Base-by-base conservation (phyloP, 441 rosid species). In the Adansonia madagascariensis region DNA sequence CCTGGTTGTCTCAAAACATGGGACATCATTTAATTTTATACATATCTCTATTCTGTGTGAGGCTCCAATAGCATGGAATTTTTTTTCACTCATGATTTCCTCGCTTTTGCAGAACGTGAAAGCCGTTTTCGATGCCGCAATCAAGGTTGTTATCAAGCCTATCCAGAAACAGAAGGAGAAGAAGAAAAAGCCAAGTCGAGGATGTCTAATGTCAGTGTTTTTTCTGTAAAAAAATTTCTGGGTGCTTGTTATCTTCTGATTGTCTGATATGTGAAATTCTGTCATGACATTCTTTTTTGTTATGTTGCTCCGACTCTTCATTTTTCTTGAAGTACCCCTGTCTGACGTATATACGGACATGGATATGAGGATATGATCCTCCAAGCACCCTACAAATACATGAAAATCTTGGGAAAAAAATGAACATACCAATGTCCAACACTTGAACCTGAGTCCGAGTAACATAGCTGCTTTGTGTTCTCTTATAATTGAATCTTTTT, bases 81-180 rank as follows among this genome's bases (percentile, higher is more conserved):
- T 56, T 56, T 66, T 72, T 78, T 27, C 43, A 46, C 56, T 81
- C 57, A 61, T 73, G 20, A 53, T 62, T 39, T 74, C 55, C 43
- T 7, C 69, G 41, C 8, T 71, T 18, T 78, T 86, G 82, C 88
- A 97, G 99, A 93, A 97, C 82, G 98, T 93, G 79, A 97, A 97
- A 85, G 96, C 96, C 75, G 93, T 94, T 72, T 97, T 97, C 84
- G 99, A 97, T 86, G 90, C 93, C 10, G 97, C 98, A 17, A 97
- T 97, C 83, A 93, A 82, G 86, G 95, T 91, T 77, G 99, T 97
- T 17, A 91, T 97, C 82, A 94, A 88, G 81, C 97, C 98, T 5
- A 83, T 88, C 61, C 93, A 84, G 75, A 91, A 92, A 79, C 93
- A 88, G 74, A 90, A 92, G 79, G 95, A 92, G 85, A 89, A 82